Percentiles rank a stretch among this genome's conserved stretches.
Evolutionary conservation across 257 asterid genomes (phyloP).

Genomic region (Gentiana macrophylla): DNA sequence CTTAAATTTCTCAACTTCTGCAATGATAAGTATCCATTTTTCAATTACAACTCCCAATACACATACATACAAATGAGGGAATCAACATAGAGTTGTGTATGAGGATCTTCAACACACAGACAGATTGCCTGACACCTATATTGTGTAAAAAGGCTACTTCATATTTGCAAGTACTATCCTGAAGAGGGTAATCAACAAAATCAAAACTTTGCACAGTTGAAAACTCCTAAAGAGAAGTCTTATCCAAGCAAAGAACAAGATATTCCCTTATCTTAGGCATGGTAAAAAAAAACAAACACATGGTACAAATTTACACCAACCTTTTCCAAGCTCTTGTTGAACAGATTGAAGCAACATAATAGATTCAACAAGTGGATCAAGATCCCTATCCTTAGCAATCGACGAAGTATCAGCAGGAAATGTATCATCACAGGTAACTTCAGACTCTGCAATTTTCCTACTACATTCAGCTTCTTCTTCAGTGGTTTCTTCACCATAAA

Average conservation of each 20-base stretch:
- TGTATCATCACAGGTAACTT: slow-evolving; percentile 30
- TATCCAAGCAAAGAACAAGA: neutral
- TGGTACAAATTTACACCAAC: slow-evolving; percentile 22
- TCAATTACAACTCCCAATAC: slow-evolving; percentile 3
- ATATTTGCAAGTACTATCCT: too few species aligned
- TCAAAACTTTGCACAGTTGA: too few species aligned
- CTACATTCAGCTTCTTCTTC: slow-evolving; percentile 40
- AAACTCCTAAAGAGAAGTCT: too few species aligned
- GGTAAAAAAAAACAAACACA: neutral
- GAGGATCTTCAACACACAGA: too few species aligned
- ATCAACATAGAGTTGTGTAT: neutral
- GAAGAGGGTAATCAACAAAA: too few species aligned
- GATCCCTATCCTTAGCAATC: slow-evolving; percentile 34
- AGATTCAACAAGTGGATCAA: slow-evolving; percentile 42
- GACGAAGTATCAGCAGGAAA: slow-evolving; percentile 42
- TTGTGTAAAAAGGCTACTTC: too few species aligned
- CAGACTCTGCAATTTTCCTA: slow-evolving; percentile 30
- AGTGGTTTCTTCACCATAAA: slow-evolving; percentile 40
- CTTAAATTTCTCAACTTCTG: slow-evolving; percentile 59
- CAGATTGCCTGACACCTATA: too few species aligned
- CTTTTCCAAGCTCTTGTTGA: slow-evolving; percentile 55
- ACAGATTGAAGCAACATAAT: slow-evolving; percentile 41
- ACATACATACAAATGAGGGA: neutral
- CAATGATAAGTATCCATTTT: slow-evolving; percentile 4
- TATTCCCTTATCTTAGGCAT: neutral